Base-by-base conservation (phyloP, 306 rosid species). In the Lablab purpureus region DNA sequence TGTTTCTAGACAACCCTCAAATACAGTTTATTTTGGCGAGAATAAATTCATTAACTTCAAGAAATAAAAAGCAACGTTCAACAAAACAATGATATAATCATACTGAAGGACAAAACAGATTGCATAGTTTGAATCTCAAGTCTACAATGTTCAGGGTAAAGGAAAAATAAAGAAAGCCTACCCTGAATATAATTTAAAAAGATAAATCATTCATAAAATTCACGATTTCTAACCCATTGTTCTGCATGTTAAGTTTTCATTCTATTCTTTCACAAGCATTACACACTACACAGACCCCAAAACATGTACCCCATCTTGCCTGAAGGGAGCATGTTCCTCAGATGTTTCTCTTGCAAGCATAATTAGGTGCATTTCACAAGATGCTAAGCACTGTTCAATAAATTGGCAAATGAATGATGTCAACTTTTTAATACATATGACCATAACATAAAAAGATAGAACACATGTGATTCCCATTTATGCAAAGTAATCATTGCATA, bases 121-220 rank as follows among this genome's bases (percentile, higher is more conserved):
- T 13, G 9, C 18, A 21, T 56, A 40, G 22, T 45, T 32, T 62
- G 45, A 74, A 75, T 62, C 46, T 46, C 63, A 27, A 46, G 30
- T 37, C 23, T 58, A 15, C 4, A 18, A 30, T 75, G 52, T 81
- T 68, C 73, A 49, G 66, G 41, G 7, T 52, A 52, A 77, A 10
- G 2, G 17, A 28, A 27, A 74, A 80, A 41, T 70, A 80, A 40
- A 66, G 60, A 73, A 64, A 80, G 6, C 51, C 77, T 13, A 69
- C 32, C 67, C 60, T 21, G 4, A 50, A 74, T 52, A 41, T 19
- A 45, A 27, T 10, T 43, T 5, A 40, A 45, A 59, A 51, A 47
- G 19, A 60, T 14, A n/a, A 32, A 45, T 50, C 18, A 30, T 13
- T 62, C 47, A 62, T 27, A 73, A 73, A 75, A 59, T 59, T 10